Evolutionary conservation across 306 rosid genomes (phyloP).

Genomic region (Macrotyloma uniflorum): DNA sequence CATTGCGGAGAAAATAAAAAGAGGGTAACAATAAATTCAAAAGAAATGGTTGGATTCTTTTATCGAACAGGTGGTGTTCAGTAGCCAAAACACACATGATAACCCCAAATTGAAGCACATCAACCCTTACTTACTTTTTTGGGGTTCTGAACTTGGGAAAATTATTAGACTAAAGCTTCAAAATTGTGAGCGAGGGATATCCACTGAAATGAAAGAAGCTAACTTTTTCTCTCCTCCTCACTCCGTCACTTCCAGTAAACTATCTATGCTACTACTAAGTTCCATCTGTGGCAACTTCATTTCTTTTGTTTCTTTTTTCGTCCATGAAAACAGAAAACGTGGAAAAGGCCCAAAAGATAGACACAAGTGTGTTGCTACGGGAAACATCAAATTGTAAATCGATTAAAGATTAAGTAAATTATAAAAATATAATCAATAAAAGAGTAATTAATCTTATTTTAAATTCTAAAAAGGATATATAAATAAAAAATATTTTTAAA

Average conservation of each 20-base stretch:
- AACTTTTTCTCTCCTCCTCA: background rate
- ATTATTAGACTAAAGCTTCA: background rate
- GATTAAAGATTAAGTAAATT: too few species aligned
- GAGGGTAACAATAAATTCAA: background rate
- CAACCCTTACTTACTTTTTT: background rate
- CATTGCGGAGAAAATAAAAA: background rate
- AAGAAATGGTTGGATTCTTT: constrained; percentile 22
- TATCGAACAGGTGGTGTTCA: constrained; percentile 43
- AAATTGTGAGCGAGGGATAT: background rate
- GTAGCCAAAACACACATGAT: background rate
- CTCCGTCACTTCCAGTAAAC: background rate
- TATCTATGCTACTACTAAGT: background rate
- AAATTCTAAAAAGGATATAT: too few species aligned
- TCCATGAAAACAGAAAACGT: background rate
- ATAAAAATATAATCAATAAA: too few species aligned
- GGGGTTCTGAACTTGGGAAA: background rate
- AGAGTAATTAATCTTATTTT: too few species aligned
- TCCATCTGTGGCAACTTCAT: background rate
- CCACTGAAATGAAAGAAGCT: background rate
- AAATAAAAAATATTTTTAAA: too few species aligned
- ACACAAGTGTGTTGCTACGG: too few species aligned
- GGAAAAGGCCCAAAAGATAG: background rate
- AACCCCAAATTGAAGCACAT: background rate
- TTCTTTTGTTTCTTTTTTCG: background rate
- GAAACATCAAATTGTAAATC: too few species aligned